phyloP scores from a whole-genome alignment of 2,329 filamentous ascomycete species.

The Paecilomyces formosus region DNA sequence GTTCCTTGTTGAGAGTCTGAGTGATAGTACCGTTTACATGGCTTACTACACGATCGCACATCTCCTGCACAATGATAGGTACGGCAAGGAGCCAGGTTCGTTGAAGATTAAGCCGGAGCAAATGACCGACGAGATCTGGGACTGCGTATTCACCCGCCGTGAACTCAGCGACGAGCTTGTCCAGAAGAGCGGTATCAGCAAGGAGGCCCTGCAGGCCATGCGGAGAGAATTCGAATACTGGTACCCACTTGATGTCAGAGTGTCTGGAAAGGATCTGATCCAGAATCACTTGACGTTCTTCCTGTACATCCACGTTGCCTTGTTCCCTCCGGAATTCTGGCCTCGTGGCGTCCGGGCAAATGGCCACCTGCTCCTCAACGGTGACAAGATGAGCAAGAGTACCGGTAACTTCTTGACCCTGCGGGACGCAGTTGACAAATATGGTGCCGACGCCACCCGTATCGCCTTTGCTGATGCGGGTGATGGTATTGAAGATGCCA shows the following conservation, averaged over 20 bases:
- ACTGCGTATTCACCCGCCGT: conserved; percentile 80
- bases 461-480: conserved; percentile 91
- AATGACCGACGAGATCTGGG: conserved; percentile 93
- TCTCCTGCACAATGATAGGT: conserved; percentile 74
- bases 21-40: conserved; percentile 83
- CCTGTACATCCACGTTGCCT: conserved; percentile 84
- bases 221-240: conserved; percentile 93
- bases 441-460: conserved; percentile 85
- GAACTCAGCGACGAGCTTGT: conserved; percentile 61
- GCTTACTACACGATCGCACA: conserved; percentile 56
- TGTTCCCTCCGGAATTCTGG: conserved; percentile 86
- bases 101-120: conserved; percentile 70
- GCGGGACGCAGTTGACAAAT: conserved; percentile 78
- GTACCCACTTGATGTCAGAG: conserved; percentile 84
- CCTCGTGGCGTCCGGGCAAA: conserved; percentile 79
- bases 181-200: conserved; percentile 60
- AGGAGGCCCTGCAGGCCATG: conserved; percentile 69
- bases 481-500: conserved; percentile 89
- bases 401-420: conserved; percentile 97
- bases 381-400: conserved; percentile 97
- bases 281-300: conserved; percentile 94
- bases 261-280: conserved; percentile 87
- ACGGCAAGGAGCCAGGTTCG: conserved; percentile 64
- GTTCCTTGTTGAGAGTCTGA: conserved; percentile 87
- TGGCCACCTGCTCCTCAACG: conserved; percentile 88